Evolutionary conservation across 2,329 filamentous ascomycete genomes (phyloP).

Genomic region (Penicillium occitanis): DNA sequence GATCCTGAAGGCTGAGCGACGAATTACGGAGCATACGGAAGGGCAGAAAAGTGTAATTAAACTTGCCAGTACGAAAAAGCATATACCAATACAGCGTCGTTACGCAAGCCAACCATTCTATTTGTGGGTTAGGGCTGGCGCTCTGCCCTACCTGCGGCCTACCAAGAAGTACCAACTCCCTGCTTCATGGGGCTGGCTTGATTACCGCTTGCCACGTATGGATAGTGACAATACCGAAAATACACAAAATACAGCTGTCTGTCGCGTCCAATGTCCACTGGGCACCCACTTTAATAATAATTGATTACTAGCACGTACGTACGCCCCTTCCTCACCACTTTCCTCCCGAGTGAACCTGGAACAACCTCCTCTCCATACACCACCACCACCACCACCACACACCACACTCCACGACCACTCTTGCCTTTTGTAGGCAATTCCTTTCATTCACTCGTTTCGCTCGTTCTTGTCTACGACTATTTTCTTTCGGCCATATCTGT

Average conservation of each 20-base stretch:
- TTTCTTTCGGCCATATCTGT: slow-evolving; percentile 11
- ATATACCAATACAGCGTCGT: not conserved
- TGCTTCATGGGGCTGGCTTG: slow-evolving; percentile 5
- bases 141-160: not conserved
- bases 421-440: slow-evolving; percentile 6
- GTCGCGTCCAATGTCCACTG: not conserved
- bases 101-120: not conserved
- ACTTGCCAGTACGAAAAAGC: not conserved
- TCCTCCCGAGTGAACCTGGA: not conserved
- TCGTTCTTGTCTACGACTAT: not conserved
- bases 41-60: slow-evolving; percentile 2
- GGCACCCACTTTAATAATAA: not conserved
- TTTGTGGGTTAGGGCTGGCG: not conserved
- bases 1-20: slow-evolving; percentile 9
- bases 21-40: not conserved
- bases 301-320: not conserved
- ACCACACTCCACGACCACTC: slow-evolving; percentile 11
- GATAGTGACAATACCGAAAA: not conserved
- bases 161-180: not conserved
- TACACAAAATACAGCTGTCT: not conserved
- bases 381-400: not conserved
- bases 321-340: slow-evolving; percentile 10
- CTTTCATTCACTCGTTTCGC: slow-evolving; percentile 23
- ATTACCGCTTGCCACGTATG: slow-evolving; percentile 10
- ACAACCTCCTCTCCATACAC: slow-evolving; percentile 1